Evolutionary conservation across 805 yeast genomes (phyloP).

Genomic region (Scheffersomyces coipomensis): DNA sequence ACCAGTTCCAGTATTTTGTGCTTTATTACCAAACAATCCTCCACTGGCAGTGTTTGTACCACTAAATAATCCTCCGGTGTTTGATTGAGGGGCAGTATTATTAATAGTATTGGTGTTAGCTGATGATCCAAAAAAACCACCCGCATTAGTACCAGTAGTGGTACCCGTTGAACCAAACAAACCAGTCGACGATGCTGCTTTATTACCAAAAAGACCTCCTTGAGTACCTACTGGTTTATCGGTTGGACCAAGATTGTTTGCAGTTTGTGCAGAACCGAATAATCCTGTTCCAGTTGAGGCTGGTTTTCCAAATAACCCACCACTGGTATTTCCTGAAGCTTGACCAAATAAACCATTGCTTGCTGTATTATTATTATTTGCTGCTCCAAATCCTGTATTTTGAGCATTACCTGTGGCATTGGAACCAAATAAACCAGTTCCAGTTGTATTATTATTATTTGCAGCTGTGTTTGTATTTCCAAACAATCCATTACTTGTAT

Average conservation of each 20-base stretch:
- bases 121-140: conserved; percentile 16
- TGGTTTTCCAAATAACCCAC: conserved; percentile 24
- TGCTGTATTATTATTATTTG: not conserved
- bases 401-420: conserved; percentile 4
- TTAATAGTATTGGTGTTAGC: conserved; percentile 4
- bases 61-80: conserved; percentile 5
- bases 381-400: conserved; percentile 6
- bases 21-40: conserved; percentile 17
- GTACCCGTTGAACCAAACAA: conserved; percentile 11
- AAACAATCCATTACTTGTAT: conserved; percentile 13
- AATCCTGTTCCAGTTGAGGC: conserved; percentile 12
- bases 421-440: conserved; percentile 19
- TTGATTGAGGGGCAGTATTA: too few relatives aligned
- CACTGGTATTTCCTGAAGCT: conserved; percentile 4
- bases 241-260: too few relatives aligned
- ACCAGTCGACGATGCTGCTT: conserved; percentile 11
- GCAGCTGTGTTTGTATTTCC: conserved; percentile 8
- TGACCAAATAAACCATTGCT: conserved; percentile 2
- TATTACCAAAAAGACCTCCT: conserved; percentile 20
- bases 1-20: conserved; percentile 6
- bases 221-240: too few relatives aligned
- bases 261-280: conserved; percentile 13
- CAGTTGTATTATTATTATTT: conserved; percentile 10
- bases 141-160: conserved; percentile 8
- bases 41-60: conserved; percentile 13